These are phyloP conservation scores for Populus simonii DNA, from an alignment of 345 rosid genomes.

Conservation along the genomic window DNA sequence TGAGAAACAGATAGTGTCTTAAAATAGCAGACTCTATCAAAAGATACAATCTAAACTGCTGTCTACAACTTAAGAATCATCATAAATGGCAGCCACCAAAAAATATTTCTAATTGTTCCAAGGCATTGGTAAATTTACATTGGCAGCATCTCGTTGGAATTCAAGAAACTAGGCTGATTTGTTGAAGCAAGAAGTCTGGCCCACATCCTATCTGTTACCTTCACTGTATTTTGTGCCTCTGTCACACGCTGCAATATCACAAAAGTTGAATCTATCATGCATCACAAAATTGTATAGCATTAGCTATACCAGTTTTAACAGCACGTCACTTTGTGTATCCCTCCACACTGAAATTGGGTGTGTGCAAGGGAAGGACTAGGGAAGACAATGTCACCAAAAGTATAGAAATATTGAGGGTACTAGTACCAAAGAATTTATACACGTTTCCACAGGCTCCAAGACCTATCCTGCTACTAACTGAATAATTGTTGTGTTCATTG, in stretches of 20 bases:
- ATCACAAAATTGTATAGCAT: not conserved
- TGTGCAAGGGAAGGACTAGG: no score
- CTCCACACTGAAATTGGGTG: no score
- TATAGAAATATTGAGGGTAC: no score
- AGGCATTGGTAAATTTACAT: not conserved
- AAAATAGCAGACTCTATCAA: not conserved
- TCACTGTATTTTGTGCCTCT: slow-evolving; percentile 68
- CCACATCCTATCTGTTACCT: slow-evolving; percentile 91
- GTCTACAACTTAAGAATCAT: not conserved
- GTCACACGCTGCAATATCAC: slow-evolving; percentile 64
- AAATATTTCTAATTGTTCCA: not conserved
- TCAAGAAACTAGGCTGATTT: slow-evolving; percentile 83
- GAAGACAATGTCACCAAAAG: no score
- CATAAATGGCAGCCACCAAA: not conserved
- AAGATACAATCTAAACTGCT: not conserved
- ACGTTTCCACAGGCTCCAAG: not conserved
- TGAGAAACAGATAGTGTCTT: not conserved
- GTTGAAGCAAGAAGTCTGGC: slow-evolving; percentile 96
- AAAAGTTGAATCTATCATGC: not conserved
- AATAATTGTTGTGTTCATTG: not conserved
- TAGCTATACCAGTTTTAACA: not conserved
- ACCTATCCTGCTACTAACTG: not conserved
- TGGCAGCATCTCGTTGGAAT: slow-evolving; percentile 30
- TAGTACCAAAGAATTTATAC: not conserved
- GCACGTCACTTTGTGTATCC: no score